Conservation (phyloP, 2,329 filamentous ascomycete genomes). For the Hawksworthiomyces lignivorus region DNA sequence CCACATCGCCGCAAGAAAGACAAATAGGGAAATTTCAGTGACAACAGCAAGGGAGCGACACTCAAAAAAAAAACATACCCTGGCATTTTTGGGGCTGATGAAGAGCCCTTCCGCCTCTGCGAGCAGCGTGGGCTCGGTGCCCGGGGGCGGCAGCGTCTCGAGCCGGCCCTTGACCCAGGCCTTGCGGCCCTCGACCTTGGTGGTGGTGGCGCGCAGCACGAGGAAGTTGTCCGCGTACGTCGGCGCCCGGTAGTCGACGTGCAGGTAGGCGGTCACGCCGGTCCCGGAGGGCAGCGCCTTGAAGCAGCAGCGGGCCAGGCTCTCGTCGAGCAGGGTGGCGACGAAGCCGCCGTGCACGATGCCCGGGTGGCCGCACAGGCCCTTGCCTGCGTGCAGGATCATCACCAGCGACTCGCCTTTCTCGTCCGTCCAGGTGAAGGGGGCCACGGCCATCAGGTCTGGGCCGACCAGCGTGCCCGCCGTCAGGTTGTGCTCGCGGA, state of each 20-base stretch:
- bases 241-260: conserved; percentile 73
- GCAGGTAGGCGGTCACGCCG: conserved; percentile 79
- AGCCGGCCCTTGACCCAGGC: conserved; percentile 87
- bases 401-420: conserved; percentile 62
- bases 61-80: conserved; percentile 47
- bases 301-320: conserved; percentile 81
- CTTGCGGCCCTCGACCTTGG: conserved; percentile 84
- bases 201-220: conserved; percentile 71
- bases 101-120: conserved; percentile 83
- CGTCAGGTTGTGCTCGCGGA: conserved; percentile 71
- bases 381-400: conserved; percentile 68
- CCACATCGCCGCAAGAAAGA: no score
- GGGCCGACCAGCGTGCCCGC: conserved; percentile 70
- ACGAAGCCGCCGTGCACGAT: conserved; percentile 86
- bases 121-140: conserved; percentile 57
- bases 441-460: conserved; percentile 71
- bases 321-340: conserved; percentile 90
- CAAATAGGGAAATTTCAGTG: background rate
- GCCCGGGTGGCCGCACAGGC: conserved; percentile 82
- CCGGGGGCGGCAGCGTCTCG: conserved; percentile 61
- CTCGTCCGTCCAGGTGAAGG: conserved; percentile 66
- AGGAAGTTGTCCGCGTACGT: conserved; percentile 68
- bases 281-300: conserved; percentile 78
- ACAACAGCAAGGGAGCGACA: background rate
- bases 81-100: conserved; percentile 77